Percentiles rank a stretch among this genome's conserved stretches.
Evolutionary conservation across 2,329 filamentous ascomycete species (phyloP).

Genomic region (Monosporascus sp.): DNA sequence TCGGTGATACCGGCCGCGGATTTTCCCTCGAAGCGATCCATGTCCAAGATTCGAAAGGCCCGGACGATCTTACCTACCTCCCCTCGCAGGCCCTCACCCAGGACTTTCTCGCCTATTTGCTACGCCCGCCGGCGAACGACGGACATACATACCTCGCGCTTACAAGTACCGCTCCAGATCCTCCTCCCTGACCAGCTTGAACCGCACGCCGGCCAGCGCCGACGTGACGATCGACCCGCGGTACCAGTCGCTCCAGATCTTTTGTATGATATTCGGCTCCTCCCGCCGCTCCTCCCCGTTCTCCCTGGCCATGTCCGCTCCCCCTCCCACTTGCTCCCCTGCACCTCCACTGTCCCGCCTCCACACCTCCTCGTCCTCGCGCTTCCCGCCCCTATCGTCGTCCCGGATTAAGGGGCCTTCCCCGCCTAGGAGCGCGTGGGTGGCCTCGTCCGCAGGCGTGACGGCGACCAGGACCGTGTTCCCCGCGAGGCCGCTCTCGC

Average conservation of each 20-base stretch:
- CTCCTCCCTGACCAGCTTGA: conserved; percentile 39
- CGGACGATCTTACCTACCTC: too few species aligned
- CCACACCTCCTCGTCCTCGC: neutral
- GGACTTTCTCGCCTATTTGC: too few species aligned
- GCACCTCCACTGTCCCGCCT: neutral
- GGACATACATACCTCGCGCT: neutral
- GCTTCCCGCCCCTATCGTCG: neutral
- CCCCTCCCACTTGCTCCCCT: neutral
- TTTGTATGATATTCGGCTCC: conserved; percentile 36
- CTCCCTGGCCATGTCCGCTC: neutral
- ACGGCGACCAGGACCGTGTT: conserved; percentile 34
- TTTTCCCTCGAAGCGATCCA: too few species aligned
- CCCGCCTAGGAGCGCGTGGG: conserved; percentile 23
- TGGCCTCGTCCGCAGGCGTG: conserved; percentile 30
- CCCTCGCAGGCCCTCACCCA: too few species aligned
- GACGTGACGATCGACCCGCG: conserved; percentile 35
- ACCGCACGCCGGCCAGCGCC: conserved; percentile 36
- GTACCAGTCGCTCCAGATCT: conserved; percentile 44
- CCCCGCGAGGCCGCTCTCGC: neutral
- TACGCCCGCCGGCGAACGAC: too few species aligned
- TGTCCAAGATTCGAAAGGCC: too few species aligned
- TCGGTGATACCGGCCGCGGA: too few species aligned
- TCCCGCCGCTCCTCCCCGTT: conserved; percentile 12
- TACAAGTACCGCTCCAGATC: conserved; percentile 30
- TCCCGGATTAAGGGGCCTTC: conserved; percentile 14